These are phyloP conservation scores for Pythium phragmitis DNA, from an alignment of 352 stramenopile genomes.

Conservation along the genomic window DNA sequence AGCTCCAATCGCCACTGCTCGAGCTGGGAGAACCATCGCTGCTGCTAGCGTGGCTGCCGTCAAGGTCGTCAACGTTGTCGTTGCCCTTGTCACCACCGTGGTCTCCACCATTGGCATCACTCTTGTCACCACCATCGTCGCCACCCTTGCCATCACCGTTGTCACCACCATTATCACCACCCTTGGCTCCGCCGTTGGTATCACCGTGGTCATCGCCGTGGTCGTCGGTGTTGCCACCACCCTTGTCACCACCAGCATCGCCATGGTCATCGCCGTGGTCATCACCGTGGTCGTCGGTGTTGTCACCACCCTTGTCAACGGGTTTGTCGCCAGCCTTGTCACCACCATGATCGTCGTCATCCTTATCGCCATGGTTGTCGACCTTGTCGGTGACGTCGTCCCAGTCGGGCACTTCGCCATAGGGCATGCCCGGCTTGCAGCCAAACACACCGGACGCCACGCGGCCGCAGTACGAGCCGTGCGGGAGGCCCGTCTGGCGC, in stretches of 20 bases:
- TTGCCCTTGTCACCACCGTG: background rate
- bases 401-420: slow-evolving; percentile 11
- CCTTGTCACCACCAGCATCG: too few relatives aligned
- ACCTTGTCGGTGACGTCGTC: slow-evolving; percentile 4
- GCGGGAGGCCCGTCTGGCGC: slow-evolving; percentile 29
- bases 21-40: background rate
- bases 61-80: background rate
- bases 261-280: too few relatives aligned
- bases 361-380: background rate
- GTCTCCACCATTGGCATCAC: too few relatives aligned
- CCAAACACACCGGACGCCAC: slow-evolving; percentile 28
- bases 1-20: background rate
- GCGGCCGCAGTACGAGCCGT: slow-evolving; percentile 37
- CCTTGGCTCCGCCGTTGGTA: too few relatives aligned
- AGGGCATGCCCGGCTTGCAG: slow-evolving; percentile 29
- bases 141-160: too few relatives aligned
- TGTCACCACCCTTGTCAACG: too few relatives aligned
- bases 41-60: background rate
- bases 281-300: too few relatives aligned
- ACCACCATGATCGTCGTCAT: background rate
- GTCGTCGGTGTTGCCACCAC: too few relatives aligned
- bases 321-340: background rate
- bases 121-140: too few relatives aligned
- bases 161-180: too few relatives aligned
- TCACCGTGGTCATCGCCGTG: too few relatives aligned